Evolutionary conservation across 768 basidiomycete species (phyloP).

Genomic region (Mycena floridula): DNA sequence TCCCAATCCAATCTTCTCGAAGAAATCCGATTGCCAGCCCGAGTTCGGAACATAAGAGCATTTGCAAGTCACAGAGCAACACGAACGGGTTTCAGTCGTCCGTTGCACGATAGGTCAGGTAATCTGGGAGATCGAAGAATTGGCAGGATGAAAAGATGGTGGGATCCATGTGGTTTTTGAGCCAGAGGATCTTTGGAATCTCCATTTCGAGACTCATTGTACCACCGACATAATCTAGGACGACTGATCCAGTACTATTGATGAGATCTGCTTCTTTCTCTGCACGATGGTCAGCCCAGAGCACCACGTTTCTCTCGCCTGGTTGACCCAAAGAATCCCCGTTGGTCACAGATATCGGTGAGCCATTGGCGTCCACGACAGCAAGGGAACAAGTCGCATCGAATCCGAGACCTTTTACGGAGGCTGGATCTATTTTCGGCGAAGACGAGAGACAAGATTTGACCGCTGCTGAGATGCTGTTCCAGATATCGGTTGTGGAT

Average conservation of each 20-base stretch:
- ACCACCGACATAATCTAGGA: slow-evolving; percentile 93
- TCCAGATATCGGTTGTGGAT: slow-evolving; percentile 87
- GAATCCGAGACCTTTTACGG: slow-evolving; percentile 86
- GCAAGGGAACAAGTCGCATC: slow-evolving; percentile 97
- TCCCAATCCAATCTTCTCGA: slow-evolving; percentile 74
- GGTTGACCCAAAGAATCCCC: slow-evolving; percentile 54
- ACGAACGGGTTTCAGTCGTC: slow-evolving; percentile 64
- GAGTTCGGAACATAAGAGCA: slow-evolving; percentile 82
- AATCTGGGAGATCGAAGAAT: slow-evolving; percentile 93
- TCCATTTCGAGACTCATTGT: slow-evolving; percentile 99
- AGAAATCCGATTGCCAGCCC: slow-evolving; percentile 91
- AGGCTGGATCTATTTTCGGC: slow-evolving; percentile 43
- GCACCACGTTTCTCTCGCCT: slow-evolving; percentile 80
- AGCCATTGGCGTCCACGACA: slow-evolving; percentile 68
- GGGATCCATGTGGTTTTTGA: slow-evolving; percentile 81
- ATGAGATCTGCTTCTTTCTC: slow-evolving; percentile 88
- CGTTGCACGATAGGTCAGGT: slow-evolving; percentile 90
- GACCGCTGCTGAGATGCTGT: slow-evolving; percentile 53
- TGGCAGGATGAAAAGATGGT: slow-evolving; percentile 68
- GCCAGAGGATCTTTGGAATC: slow-evolving; percentile 95
- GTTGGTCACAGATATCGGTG: slow-evolving; percentile 69
- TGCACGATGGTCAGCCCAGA: slow-evolving; percentile 98
- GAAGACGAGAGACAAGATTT: slow-evolving; percentile 57
- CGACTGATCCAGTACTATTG: slow-evolving; percentile 77
- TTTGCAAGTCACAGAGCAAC: slow-evolving; percentile 94